Conservation (phyloP, 805 yeast genomes). For the Kazachstania martiniae region DNA sequence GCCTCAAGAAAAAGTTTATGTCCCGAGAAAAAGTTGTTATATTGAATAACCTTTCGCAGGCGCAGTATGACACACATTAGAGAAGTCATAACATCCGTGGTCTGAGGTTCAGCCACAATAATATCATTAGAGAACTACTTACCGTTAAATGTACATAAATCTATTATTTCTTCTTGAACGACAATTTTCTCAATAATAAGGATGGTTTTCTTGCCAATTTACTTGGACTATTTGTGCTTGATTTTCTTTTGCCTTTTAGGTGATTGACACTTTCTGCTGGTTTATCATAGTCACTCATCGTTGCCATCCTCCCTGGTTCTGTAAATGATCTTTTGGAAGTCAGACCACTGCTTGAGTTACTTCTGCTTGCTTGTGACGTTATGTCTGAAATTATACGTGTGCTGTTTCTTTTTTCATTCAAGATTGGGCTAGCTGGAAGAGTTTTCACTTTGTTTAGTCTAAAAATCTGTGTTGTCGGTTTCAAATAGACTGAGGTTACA, state of each 20-base stretch:
- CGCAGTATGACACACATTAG: too few relatives aligned
- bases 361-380: neutral
- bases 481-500: conserved; percentile 71
- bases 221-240: conserved; percentile 21
- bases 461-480: conserved; percentile 76
- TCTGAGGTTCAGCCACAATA: too few relatives aligned
- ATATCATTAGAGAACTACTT: too few relatives aligned
- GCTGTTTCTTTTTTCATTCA: conserved; percentile 20
- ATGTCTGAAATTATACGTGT: conserved; percentile 10
- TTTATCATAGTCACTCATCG: conserved; percentile 31
- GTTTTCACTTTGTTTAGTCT: conserved; percentile 44
- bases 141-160: too few relatives aligned
- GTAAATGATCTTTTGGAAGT: neutral
- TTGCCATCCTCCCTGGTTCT: conserved; percentile 5
- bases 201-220: conserved; percentile 28
- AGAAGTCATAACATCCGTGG: too few relatives aligned
- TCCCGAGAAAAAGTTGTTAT: too few relatives aligned
- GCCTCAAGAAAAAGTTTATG: too few relatives aligned
- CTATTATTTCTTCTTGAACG: conserved; percentile 7
- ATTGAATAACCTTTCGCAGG: too few relatives aligned
- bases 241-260: conserved; percentile 26
- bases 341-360: neutral
- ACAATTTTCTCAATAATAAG: conserved; percentile 24
- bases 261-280: conserved; percentile 31
- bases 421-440: conserved; percentile 41